Evolutionary conservation across 257 asterid species (phyloP).

Genomic region (Plantago major): DNA sequence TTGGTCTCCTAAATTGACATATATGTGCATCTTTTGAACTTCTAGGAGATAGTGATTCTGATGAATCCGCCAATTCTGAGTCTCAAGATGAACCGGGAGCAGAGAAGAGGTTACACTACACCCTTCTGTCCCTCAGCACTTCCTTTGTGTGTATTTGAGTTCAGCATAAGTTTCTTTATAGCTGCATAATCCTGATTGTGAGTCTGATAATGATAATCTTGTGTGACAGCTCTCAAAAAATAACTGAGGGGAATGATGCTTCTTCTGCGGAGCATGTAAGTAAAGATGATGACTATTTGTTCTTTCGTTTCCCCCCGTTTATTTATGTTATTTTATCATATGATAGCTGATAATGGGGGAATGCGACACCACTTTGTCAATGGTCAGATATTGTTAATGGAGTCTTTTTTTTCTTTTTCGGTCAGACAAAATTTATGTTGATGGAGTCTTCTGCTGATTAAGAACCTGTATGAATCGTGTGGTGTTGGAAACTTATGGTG

Average conservation of each 20-base stretch:
- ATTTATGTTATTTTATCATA: too few species aligned
- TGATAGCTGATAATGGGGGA: too few species aligned
- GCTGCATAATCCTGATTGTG: slow-evolving; percentile 18
- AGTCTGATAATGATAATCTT: slow-evolving; percentile 19
- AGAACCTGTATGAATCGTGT: neutral
- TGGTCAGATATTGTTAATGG: too few species aligned
- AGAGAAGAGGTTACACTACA: slow-evolving; percentile 45
- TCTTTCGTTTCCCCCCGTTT: too few species aligned
- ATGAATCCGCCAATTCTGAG: slow-evolving; percentile 47
- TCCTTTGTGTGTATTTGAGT: slow-evolving; percentile 1
- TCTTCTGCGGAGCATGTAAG: slow-evolving; percentile 59
- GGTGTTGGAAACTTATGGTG: neutral
- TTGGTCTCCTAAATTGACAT: neutral
- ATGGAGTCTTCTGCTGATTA: neutral
- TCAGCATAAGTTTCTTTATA: slow-evolving; percentile 7
- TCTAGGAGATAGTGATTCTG: slow-evolving; percentile 64
- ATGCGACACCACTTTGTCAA: too few species aligned
- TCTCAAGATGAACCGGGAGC: slow-evolving; percentile 43
- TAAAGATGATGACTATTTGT: neutral
- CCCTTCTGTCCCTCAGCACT: too few species aligned
- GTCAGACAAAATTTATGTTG: neutral
- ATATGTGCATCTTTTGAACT: slow-evolving; percentile 14
- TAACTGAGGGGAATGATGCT: slow-evolving; percentile 35
- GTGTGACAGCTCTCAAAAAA: slow-evolving; percentile 45
- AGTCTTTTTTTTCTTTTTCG: too few species aligned